Evolutionary conservation across 768 basidiomycete species (phyloP), one percentile per base, ranked within the genome.

Genomic region (Nidularia sp.): DNA sequence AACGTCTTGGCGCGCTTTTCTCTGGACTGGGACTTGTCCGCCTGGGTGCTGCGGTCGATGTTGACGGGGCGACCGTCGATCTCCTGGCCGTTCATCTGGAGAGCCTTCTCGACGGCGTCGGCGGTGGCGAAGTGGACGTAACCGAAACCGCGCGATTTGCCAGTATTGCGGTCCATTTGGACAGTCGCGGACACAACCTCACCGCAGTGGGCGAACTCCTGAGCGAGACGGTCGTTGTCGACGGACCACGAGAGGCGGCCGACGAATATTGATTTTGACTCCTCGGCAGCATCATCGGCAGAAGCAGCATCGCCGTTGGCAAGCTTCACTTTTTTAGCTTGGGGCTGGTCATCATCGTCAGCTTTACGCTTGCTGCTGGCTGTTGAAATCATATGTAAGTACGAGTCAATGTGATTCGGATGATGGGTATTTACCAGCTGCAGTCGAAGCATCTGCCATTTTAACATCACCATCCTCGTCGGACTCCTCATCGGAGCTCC

Each of bases 201-300:
- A 48, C 97, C 97, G 60, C 86, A 94, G 50, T 79, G 75, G 33
- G 86, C 84, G 58, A 99, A 98, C 69, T 98, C 96, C 67, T 86
- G 80, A 47, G 87, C 83, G 55, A 98, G 85, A 79, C 93, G 90
- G 69, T 98, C 96, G 66, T 92, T 89, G 75, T 98, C 96, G 56
- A 98, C 88, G 66, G 90, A 91, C 95, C 95, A 99, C 9, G 93
- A 95, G 44, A 99, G 80, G 53, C 82, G 81, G 50, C 96, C 96
- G 58, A 99, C 93, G 63, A 95, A 98, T 60, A 98, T 80, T 36
- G 88, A 85, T 61, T 77, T 85, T 12, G 75, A 74, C 52, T 84
- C 78, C 57, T 81, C 74, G 18, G 67, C 64, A 12, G 68, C 68
- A 32, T 69, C 69, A 22, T 54, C 62, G 31, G 65, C 64, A n/a